phyloP scores from a whole-genome alignment of 2,329 filamentous ascomycete genomes.

The Aspergillus vadensis region DNA sequence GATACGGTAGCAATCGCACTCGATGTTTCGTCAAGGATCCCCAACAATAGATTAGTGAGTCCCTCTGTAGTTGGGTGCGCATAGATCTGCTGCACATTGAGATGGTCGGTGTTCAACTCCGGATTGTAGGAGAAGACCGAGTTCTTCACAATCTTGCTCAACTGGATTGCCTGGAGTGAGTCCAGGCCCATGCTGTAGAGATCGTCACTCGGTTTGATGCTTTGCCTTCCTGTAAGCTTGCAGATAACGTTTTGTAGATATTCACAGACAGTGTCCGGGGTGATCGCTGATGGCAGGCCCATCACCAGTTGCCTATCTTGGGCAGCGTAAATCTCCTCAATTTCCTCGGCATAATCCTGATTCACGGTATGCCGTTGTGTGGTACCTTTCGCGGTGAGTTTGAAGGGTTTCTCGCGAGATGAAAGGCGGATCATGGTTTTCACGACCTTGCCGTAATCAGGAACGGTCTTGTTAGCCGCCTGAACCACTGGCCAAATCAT shows the following conservation, averaged over 20 bases:
- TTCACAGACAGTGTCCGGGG: constrained; percentile 9
- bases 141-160: constrained; percentile 16
- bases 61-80: neutral
- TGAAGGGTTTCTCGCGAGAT: constrained; percentile 47
- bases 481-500: constrained; percentile 51
- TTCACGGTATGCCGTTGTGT: constrained; percentile 47
- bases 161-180: constrained; percentile 30
- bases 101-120: neutral
- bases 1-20: neutral
- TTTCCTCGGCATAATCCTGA: constrained; percentile 47
- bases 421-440: constrained; percentile 48
- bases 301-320: neutral
- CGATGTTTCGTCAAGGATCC: neutral
- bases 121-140: neutral
- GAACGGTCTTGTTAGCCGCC: constrained; percentile 44
- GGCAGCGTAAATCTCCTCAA: constrained; percentile 48
- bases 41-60: neutral
- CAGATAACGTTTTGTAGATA: constrained; percentile 15
- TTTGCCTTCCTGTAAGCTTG: constrained; percentile 11
- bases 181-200: constrained; percentile 29
- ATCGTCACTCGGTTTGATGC: constrained; percentile 19
- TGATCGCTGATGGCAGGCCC: constrained; percentile 6
- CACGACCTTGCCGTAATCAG: constrained; percentile 46
- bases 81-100: constrained; percentile 8
- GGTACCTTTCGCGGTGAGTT: constrained; percentile 50